A percentile compares a stretch with the other conserved stretches of the same genome.
These are phyloP conservation scores for Myxozyma udenii DNA, from an alignment of 805 yeast genomes.

Conservation along the genomic window DNA sequence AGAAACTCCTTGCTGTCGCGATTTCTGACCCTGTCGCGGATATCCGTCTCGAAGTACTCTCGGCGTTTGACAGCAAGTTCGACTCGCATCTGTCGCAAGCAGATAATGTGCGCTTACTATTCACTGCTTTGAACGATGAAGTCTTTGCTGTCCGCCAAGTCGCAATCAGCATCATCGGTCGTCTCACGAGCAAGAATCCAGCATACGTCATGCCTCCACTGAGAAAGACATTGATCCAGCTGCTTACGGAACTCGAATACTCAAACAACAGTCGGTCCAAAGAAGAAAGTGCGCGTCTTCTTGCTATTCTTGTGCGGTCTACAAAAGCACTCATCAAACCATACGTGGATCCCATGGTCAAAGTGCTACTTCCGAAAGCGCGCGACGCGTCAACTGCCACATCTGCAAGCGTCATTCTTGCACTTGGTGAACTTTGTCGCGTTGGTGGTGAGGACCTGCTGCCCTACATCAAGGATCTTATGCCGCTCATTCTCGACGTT, in stretches of 20 bases:
- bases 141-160: constrained; percentile 75
- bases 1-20: constrained; percentile 73
- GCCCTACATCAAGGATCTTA: constrained; percentile 66
- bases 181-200: constrained; percentile 82
- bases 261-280: constrained; percentile 71
- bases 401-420: constrained; percentile 77
- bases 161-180: constrained; percentile 75
- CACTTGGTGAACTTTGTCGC: constrained; percentile 82
- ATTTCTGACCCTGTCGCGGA: constrained; percentile 87
- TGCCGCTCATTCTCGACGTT: constrained; percentile 84
- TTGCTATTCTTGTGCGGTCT: constrained; percentile 69
- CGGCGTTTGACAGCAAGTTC: constrained; percentile 66
- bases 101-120: constrained; percentile 76
- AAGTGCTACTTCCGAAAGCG: constrained; percentile 73
- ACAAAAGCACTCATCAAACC: constrained; percentile 85
- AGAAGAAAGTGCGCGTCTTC: constrained; percentile 79
- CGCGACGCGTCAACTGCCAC: constrained; percentile 73
- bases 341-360: constrained; percentile 86
- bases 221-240: constrained; percentile 79
- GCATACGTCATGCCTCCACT: constrained; percentile 93
- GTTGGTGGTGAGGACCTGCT: constrained; percentile 85
- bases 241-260: constrained; percentile 79
- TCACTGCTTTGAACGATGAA: constrained; percentile 90
- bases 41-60: constrained; percentile 74
- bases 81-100: constrained; percentile 95